These are phyloP conservation scores for Calonectria pseudoturangicola DNA, from an alignment of 2,329 filamentous ascomycete genomes.

Conservation along the genomic window DNA sequence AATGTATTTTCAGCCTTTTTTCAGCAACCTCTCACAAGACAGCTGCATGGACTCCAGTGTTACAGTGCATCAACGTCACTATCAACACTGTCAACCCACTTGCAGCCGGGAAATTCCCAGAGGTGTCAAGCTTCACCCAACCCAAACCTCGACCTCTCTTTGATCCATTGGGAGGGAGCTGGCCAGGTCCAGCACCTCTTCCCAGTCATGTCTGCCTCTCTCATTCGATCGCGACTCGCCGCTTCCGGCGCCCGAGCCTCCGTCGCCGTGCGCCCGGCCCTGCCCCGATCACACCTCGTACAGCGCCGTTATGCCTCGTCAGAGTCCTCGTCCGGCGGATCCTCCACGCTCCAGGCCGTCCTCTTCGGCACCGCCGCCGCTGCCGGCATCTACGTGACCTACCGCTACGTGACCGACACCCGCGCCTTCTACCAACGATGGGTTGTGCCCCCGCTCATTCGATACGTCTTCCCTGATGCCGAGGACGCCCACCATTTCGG, in stretches of 20 bases:
- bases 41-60: not conserved
- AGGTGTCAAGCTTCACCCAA: slow-evolving; percentile 53
- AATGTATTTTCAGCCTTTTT: not conserved
- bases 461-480: slow-evolving; percentile 81
- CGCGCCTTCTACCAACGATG: slow-evolving; percentile 82
- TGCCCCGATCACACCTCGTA: slow-evolving; percentile 46
- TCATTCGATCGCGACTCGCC: slow-evolving; percentile 52
- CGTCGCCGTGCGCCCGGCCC: slow-evolving; percentile 46
- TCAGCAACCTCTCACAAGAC: not conserved
- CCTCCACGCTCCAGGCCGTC: slow-evolving; percentile 58
- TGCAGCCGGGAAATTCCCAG: slow-evolving; percentile 52
- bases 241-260: slow-evolving; percentile 44
- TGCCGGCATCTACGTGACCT: slow-evolving; percentile 68
- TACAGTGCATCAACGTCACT: slow-evolving; percentile 49
- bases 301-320: slow-evolving; percentile 58
- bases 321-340: slow-evolving; percentile 55
- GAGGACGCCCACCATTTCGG: slow-evolving; percentile 95
- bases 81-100: slow-evolving; percentile 47
- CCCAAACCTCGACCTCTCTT: slow-evolving; percentile 45
- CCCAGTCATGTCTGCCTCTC: slow-evolving; percentile 53
- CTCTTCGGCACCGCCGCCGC: slow-evolving; percentile 65
- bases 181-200: slow-evolving; percentile 52
- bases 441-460: slow-evolving; percentile 79
- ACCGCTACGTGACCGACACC: slow-evolving; percentile 84
- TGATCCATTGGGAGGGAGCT: slow-evolving; percentile 58